These are phyloP conservation scores for Fusarium anguioides DNA, from an alignment of 2,329 filamentous ascomycete species.

Conservation along the genomic window DNA sequence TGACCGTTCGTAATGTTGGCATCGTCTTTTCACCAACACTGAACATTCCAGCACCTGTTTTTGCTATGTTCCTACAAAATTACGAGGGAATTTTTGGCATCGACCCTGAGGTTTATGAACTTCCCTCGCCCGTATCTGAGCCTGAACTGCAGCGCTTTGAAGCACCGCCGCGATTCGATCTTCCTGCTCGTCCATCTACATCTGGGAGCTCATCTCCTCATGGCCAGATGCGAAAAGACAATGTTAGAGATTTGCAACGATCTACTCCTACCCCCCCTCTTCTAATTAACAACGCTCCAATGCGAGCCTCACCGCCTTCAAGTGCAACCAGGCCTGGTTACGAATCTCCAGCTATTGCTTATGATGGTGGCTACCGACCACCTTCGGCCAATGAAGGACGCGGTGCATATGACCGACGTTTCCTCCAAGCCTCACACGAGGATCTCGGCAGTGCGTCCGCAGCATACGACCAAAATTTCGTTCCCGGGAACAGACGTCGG, in stretches of 20 bases:
- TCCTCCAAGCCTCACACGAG: constrained; percentile 47
- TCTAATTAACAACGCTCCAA: constrained; percentile 47
- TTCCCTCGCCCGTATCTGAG: constrained; percentile 59
- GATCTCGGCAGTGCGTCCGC: constrained; percentile 39
- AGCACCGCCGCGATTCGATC: constrained; percentile 48
- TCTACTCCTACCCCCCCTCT: constrained; percentile 64
- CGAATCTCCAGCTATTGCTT: constrained; percentile 55
- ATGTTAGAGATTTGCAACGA: constrained; percentile 46
- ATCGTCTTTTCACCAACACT: constrained; percentile 98
- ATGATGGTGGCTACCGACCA: constrained; percentile 56
- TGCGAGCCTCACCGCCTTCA: constrained; percentile 59
- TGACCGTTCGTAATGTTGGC: constrained; percentile 96
- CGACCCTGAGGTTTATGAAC: constrained; percentile 71
- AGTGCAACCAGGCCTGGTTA: constrained; percentile 52
- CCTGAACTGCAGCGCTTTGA: constrained; percentile 51
- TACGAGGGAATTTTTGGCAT: constrained; percentile 87
- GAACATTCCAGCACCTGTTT: constrained; percentile 94
- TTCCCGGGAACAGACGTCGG: constrained; percentile 61
- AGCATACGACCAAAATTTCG: constrained; percentile 56
- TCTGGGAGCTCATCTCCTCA: constrained; percentile 63
- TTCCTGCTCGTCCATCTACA: constrained; percentile 61
- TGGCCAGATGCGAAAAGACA: constrained; percentile 56
- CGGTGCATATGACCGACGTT: constrained; percentile 53
- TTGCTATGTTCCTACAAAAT: constrained; percentile 92
- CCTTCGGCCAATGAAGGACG: constrained; percentile 42